A percentile compares a stretch with the other conserved stretches of the same genome.
phyloP scores from a whole-genome alignment of 1,284 basidiomycete species.

The Ganoderma lingzhi region DNA sequence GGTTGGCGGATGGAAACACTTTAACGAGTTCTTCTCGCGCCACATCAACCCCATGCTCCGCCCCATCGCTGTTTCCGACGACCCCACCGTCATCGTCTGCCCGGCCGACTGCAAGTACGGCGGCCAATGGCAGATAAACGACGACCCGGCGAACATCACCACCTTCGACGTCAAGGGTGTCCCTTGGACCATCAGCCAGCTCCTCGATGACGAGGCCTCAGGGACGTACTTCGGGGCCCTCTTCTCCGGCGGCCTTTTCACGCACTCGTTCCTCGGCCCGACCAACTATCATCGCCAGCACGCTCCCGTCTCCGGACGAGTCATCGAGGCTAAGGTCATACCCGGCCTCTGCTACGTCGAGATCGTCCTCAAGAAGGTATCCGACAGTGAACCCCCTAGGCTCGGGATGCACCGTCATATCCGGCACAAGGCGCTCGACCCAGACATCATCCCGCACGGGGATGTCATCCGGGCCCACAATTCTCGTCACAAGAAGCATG shows the following conservation, averaged over 20 bases:
- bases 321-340: slow-evolving; percentile 33
- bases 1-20: slow-evolving; percentile 29
- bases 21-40: slow-evolving; percentile 36
- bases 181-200: slow-evolving; percentile 31
- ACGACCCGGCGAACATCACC: slow-evolving; percentile 16
- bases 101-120: slow-evolving; percentile 35
- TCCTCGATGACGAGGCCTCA: slow-evolving; percentile 26
- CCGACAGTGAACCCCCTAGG: background rate
- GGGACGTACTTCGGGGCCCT: slow-evolving; percentile 10
- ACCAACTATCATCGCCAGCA: slow-evolving; percentile 37
- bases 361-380: slow-evolving; percentile 18
- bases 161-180: slow-evolving; percentile 29
- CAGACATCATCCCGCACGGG: background rate
- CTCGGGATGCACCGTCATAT: slow-evolving; percentile 24
- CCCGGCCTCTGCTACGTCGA: slow-evolving; percentile 34
- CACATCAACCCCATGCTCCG: slow-evolving; percentile 24
- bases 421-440: background rate
- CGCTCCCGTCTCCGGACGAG: slow-evolving; percentile 31
- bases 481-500: slow-evolving; percentile 17
- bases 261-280: slow-evolving; percentile 33
- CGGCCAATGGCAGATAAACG: slow-evolving; percentile 29
- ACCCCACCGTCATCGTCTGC: slow-evolving; percentile 25
- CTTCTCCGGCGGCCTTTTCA: slow-evolving; percentile 33
- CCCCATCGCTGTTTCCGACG: slow-evolving; percentile 23
- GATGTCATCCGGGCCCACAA: slow-evolving; percentile 36